A percentile compares a stretch with the other conserved stretches of the same genome.
These are phyloP conservation scores for Jasminum sambac DNA, from an alignment of 257 asterid species.

Conservation along the genomic window DNA sequence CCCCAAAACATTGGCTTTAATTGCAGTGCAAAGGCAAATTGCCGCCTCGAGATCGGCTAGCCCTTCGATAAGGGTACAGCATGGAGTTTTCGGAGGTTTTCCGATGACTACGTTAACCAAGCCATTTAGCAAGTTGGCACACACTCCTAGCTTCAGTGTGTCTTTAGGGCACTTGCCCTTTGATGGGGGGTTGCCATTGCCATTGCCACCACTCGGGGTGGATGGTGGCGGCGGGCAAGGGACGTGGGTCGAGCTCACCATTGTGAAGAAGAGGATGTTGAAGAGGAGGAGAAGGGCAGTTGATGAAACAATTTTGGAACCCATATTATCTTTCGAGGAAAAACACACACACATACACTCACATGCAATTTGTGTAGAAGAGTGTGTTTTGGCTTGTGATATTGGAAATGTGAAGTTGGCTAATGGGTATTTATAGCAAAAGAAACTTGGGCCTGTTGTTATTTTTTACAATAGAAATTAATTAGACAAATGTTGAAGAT, in stretches of 20 bases:
- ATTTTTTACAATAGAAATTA: too few species aligned
- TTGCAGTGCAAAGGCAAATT: not conserved
- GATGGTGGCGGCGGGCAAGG: not conserved
- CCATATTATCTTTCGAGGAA: not conserved
- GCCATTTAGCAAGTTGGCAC: not conserved
- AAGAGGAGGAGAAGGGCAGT: slow-evolving; percentile 1
- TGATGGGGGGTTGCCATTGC: not conserved
- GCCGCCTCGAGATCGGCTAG: slow-evolving; percentile 6
- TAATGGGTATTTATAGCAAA: too few species aligned
- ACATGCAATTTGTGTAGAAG: too few species aligned
- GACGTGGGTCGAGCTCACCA: not conserved
- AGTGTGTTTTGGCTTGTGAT: too few species aligned
- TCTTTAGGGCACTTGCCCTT: slow-evolving; percentile 8
- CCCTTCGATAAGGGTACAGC: slow-evolving; percentile 4
- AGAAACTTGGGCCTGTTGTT: too few species aligned
- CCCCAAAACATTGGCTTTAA: slow-evolving; percentile 8
- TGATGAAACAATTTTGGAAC: not conserved
- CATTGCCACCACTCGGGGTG: not conserved
- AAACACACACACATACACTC: not conserved
- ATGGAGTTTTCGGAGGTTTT: not conserved
- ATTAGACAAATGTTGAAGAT: too few species aligned
- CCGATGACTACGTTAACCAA: not conserved
- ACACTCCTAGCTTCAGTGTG: slow-evolving; percentile 2
- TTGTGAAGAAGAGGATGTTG: slow-evolving; percentile 1
- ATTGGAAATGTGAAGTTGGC: too few species aligned